Evolutionary conservation across 163 green algal genomes (phyloP).

Genomic region (Chlamydomonas reinhardtii): DNA sequence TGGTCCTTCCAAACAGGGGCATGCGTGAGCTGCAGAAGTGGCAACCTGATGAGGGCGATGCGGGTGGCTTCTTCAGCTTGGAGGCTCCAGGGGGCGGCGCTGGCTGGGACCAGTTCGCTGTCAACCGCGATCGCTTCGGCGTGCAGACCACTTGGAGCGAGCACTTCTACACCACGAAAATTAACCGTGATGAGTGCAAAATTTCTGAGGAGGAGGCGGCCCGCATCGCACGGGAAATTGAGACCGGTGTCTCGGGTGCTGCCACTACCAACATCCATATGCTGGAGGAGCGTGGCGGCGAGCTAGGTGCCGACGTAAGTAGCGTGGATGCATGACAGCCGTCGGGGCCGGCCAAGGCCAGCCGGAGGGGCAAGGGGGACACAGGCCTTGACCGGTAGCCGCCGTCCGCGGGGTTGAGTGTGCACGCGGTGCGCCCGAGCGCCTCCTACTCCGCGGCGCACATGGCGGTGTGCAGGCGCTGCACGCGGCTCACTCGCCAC

Average conservation of each 20-base stretch:
- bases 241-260: conserved; percentile 54
- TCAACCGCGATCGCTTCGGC: conserved; percentile 90
- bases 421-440: no score
- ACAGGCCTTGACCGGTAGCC: no score
- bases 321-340: neutral
- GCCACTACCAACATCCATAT: conserved; percentile 80
- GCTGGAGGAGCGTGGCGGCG: conserved; percentile 83
- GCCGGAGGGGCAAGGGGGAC: no score
- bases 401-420: no score
- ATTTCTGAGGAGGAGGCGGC: conserved; percentile 83
- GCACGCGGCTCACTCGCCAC: no score
- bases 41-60: conserved; percentile 70
- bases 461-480: no score
- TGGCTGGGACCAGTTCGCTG: conserved; percentile 94
- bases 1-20: conserved; percentile 1
- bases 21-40: conserved; percentile 83
- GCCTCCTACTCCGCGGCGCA: no score
- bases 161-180: conserved; percentile 90
- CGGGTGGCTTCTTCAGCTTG: conserved; percentile 55
- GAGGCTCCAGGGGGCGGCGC: conserved; percentile 51
- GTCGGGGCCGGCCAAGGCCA: no score
- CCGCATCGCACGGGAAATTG: conserved; percentile 89
- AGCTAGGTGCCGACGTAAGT: conserved; percentile 57
- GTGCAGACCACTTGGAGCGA: conserved; percentile 86
- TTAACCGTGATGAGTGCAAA: conserved; percentile 77